phyloP scores from a whole-genome alignment of 169 alveolate species.

The Eimeria acervulina region DNA sequence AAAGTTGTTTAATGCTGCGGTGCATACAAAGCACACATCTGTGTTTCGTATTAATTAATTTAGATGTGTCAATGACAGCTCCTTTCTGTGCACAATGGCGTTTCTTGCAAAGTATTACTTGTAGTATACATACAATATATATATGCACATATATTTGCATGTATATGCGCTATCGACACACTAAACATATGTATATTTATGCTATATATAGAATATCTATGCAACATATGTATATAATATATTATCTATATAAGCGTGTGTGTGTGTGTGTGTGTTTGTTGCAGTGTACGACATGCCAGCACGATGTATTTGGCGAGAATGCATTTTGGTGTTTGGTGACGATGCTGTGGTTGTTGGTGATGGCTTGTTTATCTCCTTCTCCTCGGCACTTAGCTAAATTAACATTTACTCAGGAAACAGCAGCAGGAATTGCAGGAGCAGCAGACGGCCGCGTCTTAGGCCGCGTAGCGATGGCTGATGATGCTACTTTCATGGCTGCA shows the following conservation, averaged over 20 bases:
- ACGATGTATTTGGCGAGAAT: slow-evolving; percentile 63
- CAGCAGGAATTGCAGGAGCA: not conserved
- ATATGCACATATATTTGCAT: too few species aligned
- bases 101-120: too few species aligned
- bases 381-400: slow-evolving; percentile 65
- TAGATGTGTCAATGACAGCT: not conserved
- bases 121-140: too few species aligned
- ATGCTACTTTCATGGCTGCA: slow-evolving; percentile 30
- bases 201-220: too few species aligned
- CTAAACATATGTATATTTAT: too few species aligned
- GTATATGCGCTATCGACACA: too few species aligned
- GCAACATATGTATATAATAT: too few species aligned
- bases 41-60: not conserved
- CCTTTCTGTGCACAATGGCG: too few species aligned
- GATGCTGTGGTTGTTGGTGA: slow-evolving; percentile 57
- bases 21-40: not conserved
- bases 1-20: not conserved
- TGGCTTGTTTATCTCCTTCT: slow-evolving; percentile 71
- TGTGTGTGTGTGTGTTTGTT: not conserved
- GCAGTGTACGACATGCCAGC: slow-evolving; percentile 77
- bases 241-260: too few species aligned
- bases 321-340: slow-evolving; percentile 71
- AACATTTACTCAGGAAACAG: slow-evolving; percentile 62
- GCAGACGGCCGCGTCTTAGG: slow-evolving; percentile 20
- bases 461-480: slow-evolving; percentile 57